These are phyloP conservation scores for Dryas alaskensis DNA, from an alignment of 306 rosid species.

Conservation along the genomic window DNA sequence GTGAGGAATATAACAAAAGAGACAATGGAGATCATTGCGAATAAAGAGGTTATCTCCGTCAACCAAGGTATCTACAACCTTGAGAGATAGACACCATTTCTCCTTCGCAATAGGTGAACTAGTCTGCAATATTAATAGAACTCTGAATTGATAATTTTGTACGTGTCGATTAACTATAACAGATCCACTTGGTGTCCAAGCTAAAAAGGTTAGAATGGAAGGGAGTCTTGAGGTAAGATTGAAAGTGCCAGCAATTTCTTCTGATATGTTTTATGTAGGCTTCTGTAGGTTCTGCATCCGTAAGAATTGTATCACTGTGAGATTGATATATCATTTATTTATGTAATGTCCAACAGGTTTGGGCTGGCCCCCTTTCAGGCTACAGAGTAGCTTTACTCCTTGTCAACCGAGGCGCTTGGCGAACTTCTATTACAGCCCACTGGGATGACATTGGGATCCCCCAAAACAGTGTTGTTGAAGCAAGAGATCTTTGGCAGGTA, in stretches of 20 bases:
- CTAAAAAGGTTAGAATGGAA: constrained; percentile 84
- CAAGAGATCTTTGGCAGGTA: constrained; percentile 96
- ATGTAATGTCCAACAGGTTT: constrained; percentile 45
- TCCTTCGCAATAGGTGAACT: constrained; percentile 6
- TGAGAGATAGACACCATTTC: not conserved
- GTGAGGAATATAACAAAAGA: constrained; percentile 73
- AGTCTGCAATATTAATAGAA: not conserved
- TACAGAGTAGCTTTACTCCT: constrained; percentile 66
- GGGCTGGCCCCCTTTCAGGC: constrained; percentile 92
- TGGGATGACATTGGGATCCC: constrained; percentile 97
- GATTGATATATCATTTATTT: not conserved
- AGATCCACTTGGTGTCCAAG: constrained; percentile 87
- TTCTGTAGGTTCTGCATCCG: not conserved
- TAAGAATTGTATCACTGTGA: not conserved
- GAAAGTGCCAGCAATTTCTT: not conserved
- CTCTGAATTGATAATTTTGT: not conserved
- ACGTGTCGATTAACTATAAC: constrained; percentile 4
- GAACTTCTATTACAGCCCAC: constrained; percentile 38
- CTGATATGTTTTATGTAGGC: not conserved
- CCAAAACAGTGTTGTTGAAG: constrained; percentile 49
- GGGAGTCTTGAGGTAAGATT: constrained; percentile 71
- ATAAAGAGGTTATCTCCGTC: constrained; percentile 75
- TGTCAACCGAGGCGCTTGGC: constrained; percentile 57
- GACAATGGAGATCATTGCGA: constrained; percentile 55
- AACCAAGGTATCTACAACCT: constrained; percentile 60